Base-by-base conservation (phyloP, 2,329 filamentous ascomycete genomes). In the Orbilia oligospora region DNA sequence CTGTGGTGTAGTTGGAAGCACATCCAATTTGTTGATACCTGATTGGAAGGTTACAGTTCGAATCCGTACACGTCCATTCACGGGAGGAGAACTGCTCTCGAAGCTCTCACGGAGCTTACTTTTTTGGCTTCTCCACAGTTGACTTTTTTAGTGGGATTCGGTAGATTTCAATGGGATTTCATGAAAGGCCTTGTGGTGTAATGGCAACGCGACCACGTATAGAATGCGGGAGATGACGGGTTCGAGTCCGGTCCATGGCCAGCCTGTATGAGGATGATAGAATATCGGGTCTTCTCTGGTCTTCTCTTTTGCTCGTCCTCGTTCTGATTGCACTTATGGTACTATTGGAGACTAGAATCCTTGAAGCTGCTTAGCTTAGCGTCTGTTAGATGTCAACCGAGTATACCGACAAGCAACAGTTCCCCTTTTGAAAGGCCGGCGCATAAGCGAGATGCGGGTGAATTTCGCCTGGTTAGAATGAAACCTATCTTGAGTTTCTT, bases 201-300 rank as follows among this genome's bases (percentile, higher is more conserved):
- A 72, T 56, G 69, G 69, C 22, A 72, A 72, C 24, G 61, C 61
- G 36, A 58, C 69, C 69, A 72, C 49, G 36, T 66, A 66, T 72
- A 30, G 27, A 30, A 30, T 71, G 56, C 33, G 68, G 68, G 12
- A 72, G 48, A 72, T 72, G 69, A 66, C 41, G 27, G 69, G 61
- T 65, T 72, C 68, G 56, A 71, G 22, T 71, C 68, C 68, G n/a
- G 55, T 64, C 68, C 68, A 18, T 55, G 69, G 69, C 58, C 69
- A 72, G 18, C 27, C 27, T 30, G 33, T 49, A 24, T 5, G 53
- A 33, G 33, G 14, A n/a, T 22, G 53, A 27, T 36, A 30, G 22
- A 12, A 6, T 30, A 16, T 12, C 3, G 9, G 16, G 5, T 20
- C 20, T 14, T 27, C 10, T 36, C 18, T 36, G 16, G 5, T 20